A percentile compares a stretch with the other conserved stretches of the same genome.
These are phyloP conservation scores for Luvunga scandens DNA, from an alignment of 345 rosid species.

Conservation along the genomic window DNA sequence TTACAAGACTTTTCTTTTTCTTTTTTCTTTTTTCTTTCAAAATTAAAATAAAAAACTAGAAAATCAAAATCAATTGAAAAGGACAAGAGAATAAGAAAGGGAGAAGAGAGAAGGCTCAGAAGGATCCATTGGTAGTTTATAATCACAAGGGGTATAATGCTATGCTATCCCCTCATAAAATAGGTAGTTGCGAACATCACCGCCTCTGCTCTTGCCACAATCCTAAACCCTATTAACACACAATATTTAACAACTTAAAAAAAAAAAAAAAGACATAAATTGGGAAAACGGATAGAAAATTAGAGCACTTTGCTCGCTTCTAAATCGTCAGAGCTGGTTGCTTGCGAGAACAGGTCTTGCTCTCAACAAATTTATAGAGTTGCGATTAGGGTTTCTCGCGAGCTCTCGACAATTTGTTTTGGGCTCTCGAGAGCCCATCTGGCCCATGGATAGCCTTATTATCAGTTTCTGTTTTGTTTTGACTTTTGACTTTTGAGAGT, in stretches of 20 bases:
- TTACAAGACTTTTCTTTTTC: neutral
- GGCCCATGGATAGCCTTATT: neutral
- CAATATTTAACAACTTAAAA: no score
- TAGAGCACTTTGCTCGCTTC: no score
- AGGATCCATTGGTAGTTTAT: conserved; percentile 64
- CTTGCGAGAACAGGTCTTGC: no score
- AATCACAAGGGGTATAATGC: conserved; percentile 29
- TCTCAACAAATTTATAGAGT: no score
- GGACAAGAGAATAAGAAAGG: neutral
- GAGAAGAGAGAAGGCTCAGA: conserved; percentile 36
- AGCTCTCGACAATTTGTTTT: no score
- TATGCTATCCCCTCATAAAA: conserved; percentile 37
- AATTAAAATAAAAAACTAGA: neutral
- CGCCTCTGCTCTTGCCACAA: conserved; percentile 13
- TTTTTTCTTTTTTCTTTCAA: no score
- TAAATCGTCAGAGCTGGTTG: no score
- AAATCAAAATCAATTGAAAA: neutral
- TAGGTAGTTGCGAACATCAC: conserved; percentile 55
- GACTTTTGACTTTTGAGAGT: neutral
- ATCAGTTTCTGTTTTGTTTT: no score
- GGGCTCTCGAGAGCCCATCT: neutral
- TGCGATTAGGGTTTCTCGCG: no score
- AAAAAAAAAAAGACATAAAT: no score
- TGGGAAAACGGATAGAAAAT: no score
- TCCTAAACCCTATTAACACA: no score